Evolutionary conservation across 192 early-diverging fungal species (phyloP), one percentile per base, ranked within the genome.

Genomic region (Linnemannia zychae): DNA sequence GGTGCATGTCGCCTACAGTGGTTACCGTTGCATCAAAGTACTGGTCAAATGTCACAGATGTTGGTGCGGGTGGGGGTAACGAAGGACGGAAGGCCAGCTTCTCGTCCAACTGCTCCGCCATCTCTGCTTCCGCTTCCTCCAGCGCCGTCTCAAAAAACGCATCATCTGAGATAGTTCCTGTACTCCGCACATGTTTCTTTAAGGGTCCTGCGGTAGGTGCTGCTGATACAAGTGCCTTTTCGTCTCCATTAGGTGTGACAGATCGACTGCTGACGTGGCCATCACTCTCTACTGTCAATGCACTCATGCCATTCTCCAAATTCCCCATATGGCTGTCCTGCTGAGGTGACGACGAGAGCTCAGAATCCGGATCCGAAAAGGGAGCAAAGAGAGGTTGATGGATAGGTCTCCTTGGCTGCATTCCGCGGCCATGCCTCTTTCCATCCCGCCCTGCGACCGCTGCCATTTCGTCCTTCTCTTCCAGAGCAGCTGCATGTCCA

Each of bases 151-250:
- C 83, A 50, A 85, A 85, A 28, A 85, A 85, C 17, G 83, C 74
- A 57, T 85, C 83, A 37, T 85, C 83, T 16, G 83, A 85, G 57
- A 85, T 79, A 4, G 83, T 85, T 12, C 83, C 83, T 53, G 77
- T 76, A 31, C 78, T 79, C 40, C 78, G 71, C 18, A 33, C n/a
- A 49, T 85, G 83, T 48, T 85, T 85, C 46, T 85, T 85, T 9
- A 44, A 44, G 40, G 40, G 40, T 44, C 40, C 40, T 44, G 40
- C 40, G 40, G 57, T n/a, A 13, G 24, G 57, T 16, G 24, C 24
- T 63, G 28, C 28, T 63, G 57, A 24, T 28, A 31, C 57, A 13
- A 13, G 24, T 0, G 57, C n/a, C 57, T 33, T 63, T 28, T 63
- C 57, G 15, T 63, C 57, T 3, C 57, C 57, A 0, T 28, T 12